Base-by-base conservation (phyloP, 2,329 filamentous ascomycete species). In the Plectosphaerella cucumerina region DNA sequence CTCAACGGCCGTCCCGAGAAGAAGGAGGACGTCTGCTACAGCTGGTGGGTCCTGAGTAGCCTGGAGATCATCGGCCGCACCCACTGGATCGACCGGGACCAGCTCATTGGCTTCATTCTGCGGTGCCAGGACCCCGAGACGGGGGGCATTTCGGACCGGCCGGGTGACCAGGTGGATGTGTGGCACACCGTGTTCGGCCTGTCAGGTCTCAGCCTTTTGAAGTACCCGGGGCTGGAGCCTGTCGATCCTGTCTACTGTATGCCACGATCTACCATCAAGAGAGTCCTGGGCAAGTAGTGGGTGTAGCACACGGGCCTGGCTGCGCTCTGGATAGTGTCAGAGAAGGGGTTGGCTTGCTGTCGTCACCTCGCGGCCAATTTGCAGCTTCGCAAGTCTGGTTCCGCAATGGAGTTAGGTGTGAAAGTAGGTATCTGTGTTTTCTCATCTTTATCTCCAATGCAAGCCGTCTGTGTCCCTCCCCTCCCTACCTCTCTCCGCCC, bases 41-140 rank as follows among this genome's bases (percentile, higher is more conserved):
- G 90, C 67, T 99, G 94, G 94, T 99, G 94, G 94, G 94, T 97
- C 43, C 74, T 93, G 63, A 93, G 89, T 64, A 96, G 92, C 66
- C 73, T 99, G 59, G 86, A 88, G 44, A 97, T 97, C 79, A 89
- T 99, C 59, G 85, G 81, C 49, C 85, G 86, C 50, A 79, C 91
- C 49, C 89, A 97, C 67, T 99, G 94, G 94, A 95, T 99, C 65
- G 90, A 99, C 72, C 81, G 85, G 47, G 77, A 85, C 51, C 89
- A 89, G 64, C 79, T 99, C 60, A 80, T 85, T 48, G 68, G 70
- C 21, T 99, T 96, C 70, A 97, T 99, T 50, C 71, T 99, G 52
- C 79, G 80, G 56, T 96, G 90, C 63, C 94, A 99, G 75, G 94
- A 99, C 65, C 75, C 82, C 1, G 87, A 95, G 51, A 71, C 80